Conservation (phyloP, 352 stramenopile genomes). For the Globisporangium viniferum region DNA sequence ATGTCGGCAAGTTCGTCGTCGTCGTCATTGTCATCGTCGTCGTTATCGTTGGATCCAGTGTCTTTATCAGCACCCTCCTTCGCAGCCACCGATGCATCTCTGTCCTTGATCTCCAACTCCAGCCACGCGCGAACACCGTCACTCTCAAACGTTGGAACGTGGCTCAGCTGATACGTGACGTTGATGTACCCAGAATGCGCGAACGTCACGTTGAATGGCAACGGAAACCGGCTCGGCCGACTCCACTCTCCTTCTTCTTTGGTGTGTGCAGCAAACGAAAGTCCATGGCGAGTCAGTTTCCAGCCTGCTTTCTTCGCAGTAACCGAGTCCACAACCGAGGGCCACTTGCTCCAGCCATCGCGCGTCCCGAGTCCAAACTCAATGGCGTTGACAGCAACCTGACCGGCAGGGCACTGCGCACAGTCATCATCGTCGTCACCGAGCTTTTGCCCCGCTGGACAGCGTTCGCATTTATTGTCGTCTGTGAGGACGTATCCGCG, state of each 20-base stretch:
- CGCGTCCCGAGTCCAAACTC: conserved; percentile 47
- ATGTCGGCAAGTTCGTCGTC: conserved; percentile 26
- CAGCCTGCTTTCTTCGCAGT: conserved; percentile 41
- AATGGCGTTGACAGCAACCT: conserved; percentile 53
- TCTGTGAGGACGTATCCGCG: conserved; percentile 44
- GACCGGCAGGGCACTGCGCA: conserved; percentile 35
- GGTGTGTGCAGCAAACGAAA: conserved; percentile 35
- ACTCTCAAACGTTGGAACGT: conserved; percentile 59
- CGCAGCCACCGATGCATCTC: conserved; percentile 8
- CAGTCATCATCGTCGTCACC: conserved; percentile 28
- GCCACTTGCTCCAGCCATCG: conserved; percentile 59
- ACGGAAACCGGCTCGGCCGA: conserved; percentile 32
- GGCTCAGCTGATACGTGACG: conserved; percentile 60
- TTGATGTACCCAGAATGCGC: conserved; percentile 52
- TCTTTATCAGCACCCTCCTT: conserved; percentile 10
- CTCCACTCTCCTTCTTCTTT: conserved; percentile 21
- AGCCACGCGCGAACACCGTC: conserved; percentile 67
- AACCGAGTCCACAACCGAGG: conserved; percentile 43
- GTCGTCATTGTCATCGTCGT: conserved; percentile 15
- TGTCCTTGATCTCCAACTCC: conserved; percentile 52
- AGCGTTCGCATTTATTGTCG: conserved; percentile 40
- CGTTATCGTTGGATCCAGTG: neutral
- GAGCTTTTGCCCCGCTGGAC: conserved; percentile 32
- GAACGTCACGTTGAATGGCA: conserved; percentile 59
- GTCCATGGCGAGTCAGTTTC: conserved; percentile 62